Evolutionary conservation across 2,329 filamentous ascomycete genomes (phyloP).

Genomic region (Amauroascus niger): DNA sequence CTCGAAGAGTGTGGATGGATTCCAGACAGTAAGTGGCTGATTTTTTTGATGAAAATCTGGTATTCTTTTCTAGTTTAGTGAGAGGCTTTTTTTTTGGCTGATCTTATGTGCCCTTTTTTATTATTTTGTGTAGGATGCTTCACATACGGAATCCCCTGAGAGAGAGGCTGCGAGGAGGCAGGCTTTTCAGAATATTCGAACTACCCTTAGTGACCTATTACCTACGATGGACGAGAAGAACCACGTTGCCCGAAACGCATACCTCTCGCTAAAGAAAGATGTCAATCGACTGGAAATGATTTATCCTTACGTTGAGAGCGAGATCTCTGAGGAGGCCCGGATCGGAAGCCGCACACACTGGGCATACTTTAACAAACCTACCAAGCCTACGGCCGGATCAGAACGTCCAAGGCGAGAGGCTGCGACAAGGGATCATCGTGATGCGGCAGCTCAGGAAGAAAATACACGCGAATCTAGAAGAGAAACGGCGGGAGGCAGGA

Average conservation of each 20-base stretch:
- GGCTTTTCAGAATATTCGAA: slow-evolving; percentile 67
- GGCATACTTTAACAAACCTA: slow-evolving; percentile 79
- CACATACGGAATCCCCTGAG: slow-evolving; percentile 26
- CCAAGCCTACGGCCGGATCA: slow-evolving; percentile 48
- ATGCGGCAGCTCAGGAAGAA: slow-evolving; percentile 49
- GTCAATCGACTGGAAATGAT: slow-evolving; percentile 75
- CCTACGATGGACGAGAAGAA: slow-evolving; percentile 95
- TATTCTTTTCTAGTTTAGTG: neutral
- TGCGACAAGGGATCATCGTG: slow-evolving; percentile 66
- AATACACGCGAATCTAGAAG: slow-evolving; percentile 68
- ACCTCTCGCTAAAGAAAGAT: slow-evolving; percentile 78
- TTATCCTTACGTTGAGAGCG: slow-evolving; percentile 73
- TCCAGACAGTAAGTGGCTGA: slow-evolving; percentile 6
- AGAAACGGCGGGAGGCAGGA: slow-evolving; percentile 70
- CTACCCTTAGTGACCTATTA: slow-evolving; percentile 73
- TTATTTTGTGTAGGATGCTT: neutral
- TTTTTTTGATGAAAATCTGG: slow-evolving; percentile 11
- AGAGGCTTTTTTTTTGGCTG: neutral
- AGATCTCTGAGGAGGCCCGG: slow-evolving; percentile 91
- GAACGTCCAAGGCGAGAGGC: slow-evolving; percentile 72
- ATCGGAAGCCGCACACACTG: slow-evolving; percentile 87
- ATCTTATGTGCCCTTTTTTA: neutral
- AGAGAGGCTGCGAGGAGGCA: slow-evolving; percentile 44
- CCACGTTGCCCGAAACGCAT: slow-evolving; percentile 86
- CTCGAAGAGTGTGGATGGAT: neutral